Evolutionary conservation across 306 rosid genomes (phyloP).

Genomic region (Prosopis cineraria): DNA sequence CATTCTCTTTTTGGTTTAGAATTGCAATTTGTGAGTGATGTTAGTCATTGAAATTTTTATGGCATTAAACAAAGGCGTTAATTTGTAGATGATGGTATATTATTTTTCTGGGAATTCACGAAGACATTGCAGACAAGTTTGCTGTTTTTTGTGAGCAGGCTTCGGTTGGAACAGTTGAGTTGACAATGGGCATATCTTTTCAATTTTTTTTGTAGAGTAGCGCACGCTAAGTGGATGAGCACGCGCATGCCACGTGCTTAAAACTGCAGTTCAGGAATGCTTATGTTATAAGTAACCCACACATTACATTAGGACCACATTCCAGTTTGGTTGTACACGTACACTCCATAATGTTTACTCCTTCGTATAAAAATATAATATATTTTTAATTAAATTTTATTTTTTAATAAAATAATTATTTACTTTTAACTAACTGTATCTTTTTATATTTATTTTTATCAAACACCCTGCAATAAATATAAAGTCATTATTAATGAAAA

Average conservation of each 20-base stretch:
- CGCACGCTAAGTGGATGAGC: conserved; percentile 38
- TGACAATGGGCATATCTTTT: conserved; percentile 35
- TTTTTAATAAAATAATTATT: no score
- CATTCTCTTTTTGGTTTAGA: no score
- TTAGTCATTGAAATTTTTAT: no score
- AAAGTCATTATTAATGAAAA: no score
- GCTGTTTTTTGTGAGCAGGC: not conserved
- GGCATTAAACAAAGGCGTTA: no score
- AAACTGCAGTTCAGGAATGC: conserved; percentile 1
- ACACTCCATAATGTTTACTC: no score
- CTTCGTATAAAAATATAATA: no score
- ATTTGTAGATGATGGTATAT: not conserved
- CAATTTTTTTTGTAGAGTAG: not conserved
- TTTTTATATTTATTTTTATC: no score
- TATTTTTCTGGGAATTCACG: not conserved
- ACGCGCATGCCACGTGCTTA: conserved; percentile 47
- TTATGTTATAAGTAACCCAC: not conserved
- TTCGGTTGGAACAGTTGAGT: not conserved
- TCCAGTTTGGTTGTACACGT: conserved; percentile 13
- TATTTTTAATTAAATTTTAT: no score
- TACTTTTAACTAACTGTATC: no score
- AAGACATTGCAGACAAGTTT: not conserved
- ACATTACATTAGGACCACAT: conserved; percentile 35
- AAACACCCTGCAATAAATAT: no score
- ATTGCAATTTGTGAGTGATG: no score